Percentiles rank a stretch among this genome's conserved stretches.
Conservation (phyloP, 345 rosid species). For the Ceriops zippeliana region DNA sequence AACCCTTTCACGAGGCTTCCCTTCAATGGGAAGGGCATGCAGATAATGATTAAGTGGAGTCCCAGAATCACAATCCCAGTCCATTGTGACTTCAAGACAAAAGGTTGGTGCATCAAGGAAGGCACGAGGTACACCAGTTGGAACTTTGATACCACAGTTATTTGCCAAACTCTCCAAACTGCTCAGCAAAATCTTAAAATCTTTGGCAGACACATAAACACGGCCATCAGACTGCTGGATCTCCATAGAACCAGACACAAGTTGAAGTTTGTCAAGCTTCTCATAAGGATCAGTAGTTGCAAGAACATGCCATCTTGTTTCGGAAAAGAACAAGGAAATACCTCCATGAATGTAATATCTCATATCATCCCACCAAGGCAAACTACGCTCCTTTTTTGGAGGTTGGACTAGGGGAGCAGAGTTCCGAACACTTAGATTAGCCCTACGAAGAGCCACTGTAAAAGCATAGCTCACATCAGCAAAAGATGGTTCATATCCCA, state of each 20-base stretch:
- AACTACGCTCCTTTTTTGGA: conserved; percentile 79
- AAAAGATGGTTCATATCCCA: conserved; percentile 90
- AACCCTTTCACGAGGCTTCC: conserved; percentile 69
- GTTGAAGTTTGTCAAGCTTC: conserved; percentile 82
- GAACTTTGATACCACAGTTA: conserved; percentile 56
- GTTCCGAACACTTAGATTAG: conserved; percentile 73
- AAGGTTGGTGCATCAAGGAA: conserved; percentile 74
- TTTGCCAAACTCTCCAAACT: conserved; percentile 82
- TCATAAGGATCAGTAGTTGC: conserved; percentile 96
- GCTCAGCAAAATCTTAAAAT: conserved; percentile 77
- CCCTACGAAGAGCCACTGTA: conserved; percentile 95
- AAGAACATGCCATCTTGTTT: conserved; percentile 68
- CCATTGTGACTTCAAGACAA: conserved; percentile 81
- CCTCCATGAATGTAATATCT: conserved; percentile 92
- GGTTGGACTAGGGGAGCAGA: conserved; percentile 50
- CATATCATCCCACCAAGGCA: conserved; percentile 99
- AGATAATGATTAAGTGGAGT: conserved; percentile 84
- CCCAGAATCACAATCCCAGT: conserved; percentile 93
- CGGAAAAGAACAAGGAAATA: conserved; percentile 58
- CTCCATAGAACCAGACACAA: conserved; percentile 66
- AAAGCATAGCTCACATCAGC: conserved; percentile 96
- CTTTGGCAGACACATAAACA: conserved; percentile 62
- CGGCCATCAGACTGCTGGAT: conserved; percentile 93
- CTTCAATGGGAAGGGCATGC: conserved; percentile 83
- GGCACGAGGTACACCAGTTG: conserved; percentile 47